Base-by-base conservation (phyloP, 768 basidiomycete species). In the Podaxis pistillaris region DNA sequence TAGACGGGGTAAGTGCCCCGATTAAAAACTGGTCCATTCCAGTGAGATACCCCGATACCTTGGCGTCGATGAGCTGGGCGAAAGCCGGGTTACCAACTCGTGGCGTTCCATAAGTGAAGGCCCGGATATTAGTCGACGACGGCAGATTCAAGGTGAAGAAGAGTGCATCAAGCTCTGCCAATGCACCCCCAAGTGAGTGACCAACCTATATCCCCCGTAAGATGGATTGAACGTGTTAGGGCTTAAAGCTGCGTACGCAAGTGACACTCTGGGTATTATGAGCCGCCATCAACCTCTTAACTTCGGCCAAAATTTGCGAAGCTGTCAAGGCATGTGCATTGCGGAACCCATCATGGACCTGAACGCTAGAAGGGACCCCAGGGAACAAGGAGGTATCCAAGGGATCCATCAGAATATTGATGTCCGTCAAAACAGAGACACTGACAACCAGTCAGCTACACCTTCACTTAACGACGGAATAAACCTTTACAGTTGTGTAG, bases 281-380 rank as follows among this genome's bases (percentile, higher is more conserved):
- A 0, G 67, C 40, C 8, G 71, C 67, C 64, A 86, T 71, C 2
- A 83, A 69, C 7, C 65, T 68, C 52, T 78, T 75, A 30, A 82
- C 79, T 47, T 81, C 78, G 1, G 73, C 61, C 26, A 86, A 73
- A 44, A 86, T 81, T 17, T 70, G 65, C 0, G 68, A 37, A 0
- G 83, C 84, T 1, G 81, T 84, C 60, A 73, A 58, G 1, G 82
- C 79, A 44, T 87, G 86, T 54, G 78, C 77, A 41, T 79, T 68
- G 1, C 79, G 75, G 70, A 87, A 88, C 3, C 87, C 86, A 40
- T 77, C 74, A 66, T 85, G 87, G 17, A 81, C 84, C 60, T 69
- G 65, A 19, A 85, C 79, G 38, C 60, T 71, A 17, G 70, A 70
- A 33, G 77, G 67, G 13, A 86, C 69, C 0, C 85, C 86, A 1